Evolutionary conservation across 768 basidiomycete genomes (phyloP).

Genomic region (Russula griseocarnosa): DNA sequence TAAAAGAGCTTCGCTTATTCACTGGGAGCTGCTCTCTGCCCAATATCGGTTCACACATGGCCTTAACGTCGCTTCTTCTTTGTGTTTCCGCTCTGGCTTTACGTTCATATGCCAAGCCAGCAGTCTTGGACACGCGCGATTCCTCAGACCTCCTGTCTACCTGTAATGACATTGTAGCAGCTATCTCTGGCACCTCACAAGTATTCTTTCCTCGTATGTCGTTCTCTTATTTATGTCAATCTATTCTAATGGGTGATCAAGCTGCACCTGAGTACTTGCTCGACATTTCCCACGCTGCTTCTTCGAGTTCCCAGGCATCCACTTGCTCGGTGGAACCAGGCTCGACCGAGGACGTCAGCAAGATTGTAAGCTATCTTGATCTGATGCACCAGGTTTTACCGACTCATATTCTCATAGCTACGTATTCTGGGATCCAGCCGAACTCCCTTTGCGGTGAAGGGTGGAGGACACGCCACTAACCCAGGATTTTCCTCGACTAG

Average conservation of each 20-base stretch:
- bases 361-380: constrained; percentile 17
- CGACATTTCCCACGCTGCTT: constrained; percentile 9
- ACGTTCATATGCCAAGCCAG: not conserved
- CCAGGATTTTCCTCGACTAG: not conserved
- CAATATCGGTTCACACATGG: not conserved
- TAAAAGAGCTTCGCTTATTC: not conserved
- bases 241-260: not conserved
- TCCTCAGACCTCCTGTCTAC: not conserved
- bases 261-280: constrained; percentile 15
- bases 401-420: not conserved
- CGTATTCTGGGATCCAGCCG: not conserved
- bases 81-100: not conserved
- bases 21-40: no score
- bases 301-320: constrained; percentile 16
- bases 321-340: constrained; percentile 28
- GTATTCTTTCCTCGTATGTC: constrained; percentile 5
- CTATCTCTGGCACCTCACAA: constrained; percentile 3
- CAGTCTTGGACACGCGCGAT: not conserved
- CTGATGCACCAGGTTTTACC: constrained; percentile 6
- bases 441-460: not conserved
- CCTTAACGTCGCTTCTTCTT: not conserved
- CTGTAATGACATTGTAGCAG: not conserved
- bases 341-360: constrained; percentile 22
- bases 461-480: not conserved
- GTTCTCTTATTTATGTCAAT: not conserved